Conservation (phyloP, 164 flowering plant species). For the Akebia trifoliata region DNA sequence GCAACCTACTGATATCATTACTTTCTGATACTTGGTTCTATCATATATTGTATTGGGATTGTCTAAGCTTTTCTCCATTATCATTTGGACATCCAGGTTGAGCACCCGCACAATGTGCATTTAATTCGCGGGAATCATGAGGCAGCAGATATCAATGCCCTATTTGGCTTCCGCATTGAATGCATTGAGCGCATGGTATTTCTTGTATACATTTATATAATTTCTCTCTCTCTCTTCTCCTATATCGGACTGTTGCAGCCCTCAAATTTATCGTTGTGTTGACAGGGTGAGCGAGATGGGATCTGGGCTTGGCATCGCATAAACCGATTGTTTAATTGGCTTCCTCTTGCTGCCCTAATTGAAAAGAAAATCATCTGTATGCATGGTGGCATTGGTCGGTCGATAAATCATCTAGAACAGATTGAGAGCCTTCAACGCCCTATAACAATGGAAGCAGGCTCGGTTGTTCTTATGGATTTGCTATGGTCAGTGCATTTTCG, state of each 20-base stretch:
- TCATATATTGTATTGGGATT: neutral
- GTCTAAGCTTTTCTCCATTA: neutral
- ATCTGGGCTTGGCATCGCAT: slow-evolving; percentile 99
- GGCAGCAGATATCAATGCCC: slow-evolving; percentile 99
- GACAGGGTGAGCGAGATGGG: slow-evolving; percentile 99
- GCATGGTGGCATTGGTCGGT: slow-evolving; percentile 99
- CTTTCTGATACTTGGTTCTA: neutral
- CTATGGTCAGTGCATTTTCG: slow-evolving; percentile 59
- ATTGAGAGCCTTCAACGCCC: slow-evolving; percentile 96
- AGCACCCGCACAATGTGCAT: slow-evolving; percentile 84
- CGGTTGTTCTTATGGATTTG: slow-evolving; percentile 97
- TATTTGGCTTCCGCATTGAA: slow-evolving; percentile 97
- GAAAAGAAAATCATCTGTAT: slow-evolving; percentile 99
- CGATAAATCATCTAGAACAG: slow-evolving; percentile 95
- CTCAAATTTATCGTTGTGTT: slow-evolving; percentile 16
- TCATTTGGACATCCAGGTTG: slow-evolving; percentile 51
- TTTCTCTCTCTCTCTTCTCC: neutral
- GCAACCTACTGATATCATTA: neutral
- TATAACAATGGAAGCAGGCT: slow-evolving; percentile 98
- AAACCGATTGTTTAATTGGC: slow-evolving; percentile 94
- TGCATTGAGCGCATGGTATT: slow-evolving; percentile 99
- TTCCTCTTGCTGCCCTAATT: slow-evolving; percentile 94
- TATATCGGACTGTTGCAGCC: neutral
- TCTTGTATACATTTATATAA: neutral
- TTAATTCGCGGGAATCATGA: slow-evolving; percentile 99